Percentiles rank a stretch among this genome's conserved stretches.
Conservation (phyloP, 2,329 filamentous ascomycete species). For the Juglanconis sp. region DNA sequence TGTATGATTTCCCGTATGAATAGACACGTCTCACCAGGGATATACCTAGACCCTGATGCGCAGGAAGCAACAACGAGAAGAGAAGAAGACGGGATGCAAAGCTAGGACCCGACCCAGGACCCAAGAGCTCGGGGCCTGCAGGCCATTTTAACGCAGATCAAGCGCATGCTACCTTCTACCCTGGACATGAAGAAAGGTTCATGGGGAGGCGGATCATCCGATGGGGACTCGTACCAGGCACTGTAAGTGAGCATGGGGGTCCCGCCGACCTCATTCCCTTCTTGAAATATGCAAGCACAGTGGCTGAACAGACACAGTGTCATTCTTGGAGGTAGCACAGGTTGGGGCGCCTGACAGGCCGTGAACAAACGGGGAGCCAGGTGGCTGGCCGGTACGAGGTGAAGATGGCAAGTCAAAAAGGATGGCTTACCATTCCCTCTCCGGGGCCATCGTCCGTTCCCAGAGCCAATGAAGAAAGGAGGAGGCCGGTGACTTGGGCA, state of each 20-base stretch:
- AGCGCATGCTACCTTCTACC: neutral
- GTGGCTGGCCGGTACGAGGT: neutral
- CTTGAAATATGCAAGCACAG: neutral
- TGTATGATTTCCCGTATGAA: neutral
- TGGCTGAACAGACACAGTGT: neutral
- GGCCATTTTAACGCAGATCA: conserved; percentile 7
- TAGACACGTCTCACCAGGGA: neutral
- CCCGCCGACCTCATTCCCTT: neutral
- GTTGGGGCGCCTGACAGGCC: neutral
- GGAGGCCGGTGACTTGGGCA: neutral
- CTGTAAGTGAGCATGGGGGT: neutral
- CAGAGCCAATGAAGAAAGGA: neutral
- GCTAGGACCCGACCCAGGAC: neutral
- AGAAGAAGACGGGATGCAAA: neutral
- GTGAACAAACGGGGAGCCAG: neutral
- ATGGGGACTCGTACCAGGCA: too few species aligned
- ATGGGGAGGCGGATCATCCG: neutral
- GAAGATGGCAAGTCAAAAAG: neutral
- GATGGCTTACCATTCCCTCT: neutral
- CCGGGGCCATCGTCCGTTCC: neutral
- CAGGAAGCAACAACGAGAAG: neutral
- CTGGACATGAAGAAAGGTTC: neutral
- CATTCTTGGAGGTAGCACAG: neutral
- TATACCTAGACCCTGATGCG: neutral
- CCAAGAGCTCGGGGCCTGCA: conserved; percentile 10